Evolutionary conservation across 2,329 filamentous ascomycete species (phyloP).

Genomic region (Polychaeton citri): DNA sequence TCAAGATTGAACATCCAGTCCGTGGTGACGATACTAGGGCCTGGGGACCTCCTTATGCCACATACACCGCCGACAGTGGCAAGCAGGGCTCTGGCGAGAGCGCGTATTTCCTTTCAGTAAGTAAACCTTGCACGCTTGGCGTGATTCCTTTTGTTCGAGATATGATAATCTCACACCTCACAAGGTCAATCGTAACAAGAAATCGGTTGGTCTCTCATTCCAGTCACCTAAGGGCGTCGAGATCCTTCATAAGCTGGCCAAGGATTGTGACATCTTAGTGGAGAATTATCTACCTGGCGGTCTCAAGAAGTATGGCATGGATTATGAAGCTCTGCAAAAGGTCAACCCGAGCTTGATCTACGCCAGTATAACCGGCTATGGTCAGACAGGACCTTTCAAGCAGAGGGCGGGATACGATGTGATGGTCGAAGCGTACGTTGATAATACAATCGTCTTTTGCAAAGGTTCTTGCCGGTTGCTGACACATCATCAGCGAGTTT

Average conservation of each 20-base stretch:
- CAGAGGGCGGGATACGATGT: constrained; percentile 90
- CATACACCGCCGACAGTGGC: constrained; percentile 45
- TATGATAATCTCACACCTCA: not conserved
- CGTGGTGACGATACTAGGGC: constrained; percentile 87
- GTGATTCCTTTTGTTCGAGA: not conserved
- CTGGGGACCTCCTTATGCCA: constrained; percentile 90
- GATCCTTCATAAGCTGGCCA: constrained; percentile 73
- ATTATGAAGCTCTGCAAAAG: constrained; percentile 65
- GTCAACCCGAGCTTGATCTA: constrained; percentile 86
- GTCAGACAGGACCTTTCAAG: constrained; percentile 84
- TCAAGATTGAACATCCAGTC: constrained; percentile 90
- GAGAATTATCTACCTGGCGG: constrained; percentile 92
- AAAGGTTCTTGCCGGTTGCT: constrained; percentile 5
- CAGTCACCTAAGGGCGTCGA: constrained; percentile 70
- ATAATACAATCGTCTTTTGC: not conserved
- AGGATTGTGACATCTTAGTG: constrained; percentile 80
- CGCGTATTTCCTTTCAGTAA: constrained; percentile 83
- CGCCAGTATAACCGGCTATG: constrained; percentile 92
- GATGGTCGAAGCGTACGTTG: constrained; percentile 73
- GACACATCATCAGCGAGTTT: constrained; percentile 47
- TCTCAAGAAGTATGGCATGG: constrained; percentile 79
- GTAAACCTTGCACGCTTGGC: constrained; percentile 14
- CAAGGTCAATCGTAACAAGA: constrained; percentile 93
- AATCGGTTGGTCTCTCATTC: constrained; percentile 83
- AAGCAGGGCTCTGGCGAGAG: constrained; percentile 66